Conservation (phyloP, 495 filamentous ascomycete species). For the Zalerion maritima region DNA sequence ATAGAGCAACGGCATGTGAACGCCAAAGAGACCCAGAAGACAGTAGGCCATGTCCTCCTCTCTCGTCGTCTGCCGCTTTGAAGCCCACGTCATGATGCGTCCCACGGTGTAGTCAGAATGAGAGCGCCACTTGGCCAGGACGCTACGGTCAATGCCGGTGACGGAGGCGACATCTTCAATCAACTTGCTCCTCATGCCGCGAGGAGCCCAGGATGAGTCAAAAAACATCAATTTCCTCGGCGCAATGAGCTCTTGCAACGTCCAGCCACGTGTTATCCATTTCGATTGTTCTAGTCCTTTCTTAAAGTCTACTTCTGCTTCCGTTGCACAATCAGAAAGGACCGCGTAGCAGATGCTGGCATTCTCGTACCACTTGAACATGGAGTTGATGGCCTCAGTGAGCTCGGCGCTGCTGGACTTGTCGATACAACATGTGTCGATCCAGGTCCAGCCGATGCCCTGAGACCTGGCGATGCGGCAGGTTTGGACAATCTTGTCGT, state of each 20-base stretch:
- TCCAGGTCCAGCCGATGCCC: conserved; percentile 22
- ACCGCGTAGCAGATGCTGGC: conserved; percentile 22
- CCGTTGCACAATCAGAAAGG: conserved; percentile 7
- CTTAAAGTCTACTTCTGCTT: conserved; percentile 1
- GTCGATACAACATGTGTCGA: conserved; percentile 34
- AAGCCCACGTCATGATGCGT: conserved; percentile 12
- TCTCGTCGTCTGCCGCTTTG: conserved; percentile 9
- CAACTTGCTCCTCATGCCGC: conserved; percentile 6
- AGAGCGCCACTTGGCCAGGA: conserved; percentile 2
- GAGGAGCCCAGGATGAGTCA: conserved; percentile 3
- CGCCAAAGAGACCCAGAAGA: conserved; percentile 12
- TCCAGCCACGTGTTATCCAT: conserved; percentile 28
- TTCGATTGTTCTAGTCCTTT: too few relatives aligned
- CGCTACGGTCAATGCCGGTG: conserved; percentile 4
- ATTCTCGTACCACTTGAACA: conserved; percentile 27
- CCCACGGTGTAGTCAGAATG: conserved; percentile 9
- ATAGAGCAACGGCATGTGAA: conserved; percentile 12
- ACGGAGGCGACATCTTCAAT: conserved; percentile 2
- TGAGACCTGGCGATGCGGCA: conserved; percentile 16
- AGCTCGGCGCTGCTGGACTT: conserved; percentile 30
- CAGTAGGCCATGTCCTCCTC: conserved; percentile 13
- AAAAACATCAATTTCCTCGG: conserved; percentile 3
- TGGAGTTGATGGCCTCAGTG: conserved; percentile 32
- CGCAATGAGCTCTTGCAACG: conserved; percentile 19
- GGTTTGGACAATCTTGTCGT: conserved; percentile 19